Base-by-base conservation (phyloP, 2,329 filamentous ascomycete genomes). In the Catunica adiposa region DNA sequence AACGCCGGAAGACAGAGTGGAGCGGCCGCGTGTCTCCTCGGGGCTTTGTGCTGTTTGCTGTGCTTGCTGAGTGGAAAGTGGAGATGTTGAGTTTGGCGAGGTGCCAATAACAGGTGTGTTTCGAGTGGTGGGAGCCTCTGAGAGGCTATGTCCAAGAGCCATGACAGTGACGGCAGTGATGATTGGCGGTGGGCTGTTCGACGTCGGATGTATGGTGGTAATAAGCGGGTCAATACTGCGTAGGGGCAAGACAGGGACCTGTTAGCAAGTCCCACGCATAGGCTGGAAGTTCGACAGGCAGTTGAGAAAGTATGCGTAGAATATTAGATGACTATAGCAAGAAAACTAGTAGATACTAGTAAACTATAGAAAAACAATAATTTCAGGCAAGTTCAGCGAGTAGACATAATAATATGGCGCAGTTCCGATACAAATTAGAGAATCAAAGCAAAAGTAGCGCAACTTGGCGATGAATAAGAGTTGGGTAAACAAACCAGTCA, bases 51-150 rank as follows among this genome's bases (percentile, higher is more conserved):
- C 40, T 44, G 17, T 25, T 15, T 25, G 20, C n/a, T 55, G 38
- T 25, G 37, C 38, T 51, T 58, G 57, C 20, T 29, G 53, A 29
- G 47, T 17, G 31, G 31, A 22, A 23, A 23, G 50, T 52, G 8
- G 34, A 38, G 34, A 23, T 34, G 29, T 34, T 5, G 29, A 11
- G 29, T 38, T 23, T 52, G 29, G 34, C 14, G 50, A 52, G 11
- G 29, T 5, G 29, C 29, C 29, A 34, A 34, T 11, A 34, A 11
- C 11, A 34, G 29, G 29, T 34, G 29, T 34, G 29, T 34, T 34
- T 5, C 29, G 29, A 5, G 29, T 34, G 29, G 29, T 5, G 29
- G 29, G 29, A 34, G 29, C 50, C 50, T 52, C 22, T 6, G 31
- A 23, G 31, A 52, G 50, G 50, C 50, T 22, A 26, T 52, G 25